Evolutionary conservation across 768 basidiomycete genomes (phyloP), one percentile per base, ranked within the genome.

Genomic region (Kwoniella bestiolae): DNA sequence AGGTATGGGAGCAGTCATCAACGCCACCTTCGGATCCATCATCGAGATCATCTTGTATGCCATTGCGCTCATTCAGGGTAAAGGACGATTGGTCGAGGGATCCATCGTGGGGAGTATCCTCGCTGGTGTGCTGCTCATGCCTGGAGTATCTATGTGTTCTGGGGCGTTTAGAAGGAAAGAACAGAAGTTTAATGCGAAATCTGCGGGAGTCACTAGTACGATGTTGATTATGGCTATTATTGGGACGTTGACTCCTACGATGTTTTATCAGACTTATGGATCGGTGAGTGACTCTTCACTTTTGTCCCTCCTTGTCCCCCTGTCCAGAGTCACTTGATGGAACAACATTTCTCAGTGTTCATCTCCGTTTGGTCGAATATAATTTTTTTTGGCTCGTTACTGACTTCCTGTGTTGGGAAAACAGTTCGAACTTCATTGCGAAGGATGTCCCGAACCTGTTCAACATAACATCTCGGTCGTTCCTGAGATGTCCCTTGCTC

Each of bases 171-270:
- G 87, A 75, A 84, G 90, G 77, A 99, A 99, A 83, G 96, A 99
- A 81, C 92, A 94, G 79, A 91, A 88, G 72, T 99, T 99, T 84
- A 99, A 99, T 75, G 96, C 96, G n/a, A 97, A 92, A 84, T 93
- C 91, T 75, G 96, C 96, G 5, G 92, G 96, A 38, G 96, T 99
- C 16, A 99, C 96, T 0, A 96, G 94, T 79, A 96, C 96, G 84
- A 95, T 99, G 92, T 82, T 99, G 79, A 98, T 99, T 82, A 98
- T 98, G 95, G 96, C 96, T 12, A 92, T 99, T 79, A 95, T 99
- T 67, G 96, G 96, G 12, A 92, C 91, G 1, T 84, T 99, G 63
- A 88, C 93, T 0, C 96, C 96, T 2, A 98, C 96, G 0, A 79
- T 99, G 77, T 99, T 99, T 81, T 99, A 99, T 82, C 94, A 98